A percentile compares a stretch with the other conserved stretches of the same genome.
Evolutionary conservation across 176 grass and related monocot species (phyloP).

Genomic region (Saccharum officinarum): DNA sequence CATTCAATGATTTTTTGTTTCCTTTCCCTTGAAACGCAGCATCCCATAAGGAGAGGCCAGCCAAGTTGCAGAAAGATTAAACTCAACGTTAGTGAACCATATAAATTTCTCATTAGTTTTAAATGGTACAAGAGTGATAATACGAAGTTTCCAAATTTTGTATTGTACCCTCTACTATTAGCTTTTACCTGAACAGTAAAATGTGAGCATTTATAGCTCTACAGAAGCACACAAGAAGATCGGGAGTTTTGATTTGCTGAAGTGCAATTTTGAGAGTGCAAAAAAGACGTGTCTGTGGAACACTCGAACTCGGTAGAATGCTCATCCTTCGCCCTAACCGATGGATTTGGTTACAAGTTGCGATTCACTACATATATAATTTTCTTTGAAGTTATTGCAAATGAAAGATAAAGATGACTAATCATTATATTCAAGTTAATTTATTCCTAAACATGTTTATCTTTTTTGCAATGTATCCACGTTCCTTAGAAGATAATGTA

Average conservation of each 20-base stretch:
- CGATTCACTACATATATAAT: background rate
- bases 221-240: background rate
- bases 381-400: background rate
- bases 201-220: background rate
- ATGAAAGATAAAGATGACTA: background rate
- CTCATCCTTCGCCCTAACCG: background rate
- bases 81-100: background rate
- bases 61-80: conserved; percentile 48
- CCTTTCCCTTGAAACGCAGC: conserved; percentile 19
- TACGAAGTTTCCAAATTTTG: background rate
- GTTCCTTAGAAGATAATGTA: too few relatives aligned
- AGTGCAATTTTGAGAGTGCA: background rate
- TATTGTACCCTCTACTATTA: background rate
- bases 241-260: background rate
- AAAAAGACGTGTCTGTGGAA: background rate
- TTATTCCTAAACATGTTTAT: too few relatives aligned
- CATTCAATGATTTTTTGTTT: background rate
- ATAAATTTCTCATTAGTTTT: background rate
- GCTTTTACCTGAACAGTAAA: background rate
- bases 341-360: background rate
- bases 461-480: too few relatives aligned
- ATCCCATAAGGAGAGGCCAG: conserved; percentile 45
- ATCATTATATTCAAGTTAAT: too few relatives aligned
- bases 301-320: background rate
- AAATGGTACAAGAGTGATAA: background rate